A percentile compares a stretch with the other conserved stretches of the same genome.
Evolutionary conservation across 176 grass and related monocot species (phyloP).

Genomic region (Saccharum spontaneum): DNA sequence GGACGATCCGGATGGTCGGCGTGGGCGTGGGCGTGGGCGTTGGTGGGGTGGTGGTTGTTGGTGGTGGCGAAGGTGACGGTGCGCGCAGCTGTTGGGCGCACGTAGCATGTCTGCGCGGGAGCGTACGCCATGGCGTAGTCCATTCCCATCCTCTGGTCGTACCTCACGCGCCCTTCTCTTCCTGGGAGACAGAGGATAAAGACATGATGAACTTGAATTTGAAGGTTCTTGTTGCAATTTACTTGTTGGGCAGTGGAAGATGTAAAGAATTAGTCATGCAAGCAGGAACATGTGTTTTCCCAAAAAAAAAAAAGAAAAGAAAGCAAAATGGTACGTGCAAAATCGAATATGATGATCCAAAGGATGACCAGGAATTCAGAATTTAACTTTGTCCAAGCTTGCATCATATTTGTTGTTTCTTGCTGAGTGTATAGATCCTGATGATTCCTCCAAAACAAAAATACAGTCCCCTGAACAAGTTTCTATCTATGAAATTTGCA

Average conservation of each 20-base stretch:
- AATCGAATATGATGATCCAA: no score
- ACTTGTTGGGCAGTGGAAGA: no score
- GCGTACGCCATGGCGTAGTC: conserved; percentile 40
- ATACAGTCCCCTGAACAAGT: no score
- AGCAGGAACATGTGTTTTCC: neutral
- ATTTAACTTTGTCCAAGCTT: no score
- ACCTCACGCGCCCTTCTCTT: conserved; percentile 9
- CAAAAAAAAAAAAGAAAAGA: no score
- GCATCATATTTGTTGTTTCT: no score
- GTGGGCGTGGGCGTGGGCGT: no score
- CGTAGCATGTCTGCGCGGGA: conserved; percentile 32
- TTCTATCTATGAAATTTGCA: no score
- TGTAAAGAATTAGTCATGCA: neutral
- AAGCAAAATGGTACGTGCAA: no score
- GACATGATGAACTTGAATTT: neutral
- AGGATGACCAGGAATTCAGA: no score
- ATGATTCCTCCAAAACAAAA: no score
- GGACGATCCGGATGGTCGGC: neutral
- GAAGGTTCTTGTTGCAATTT: neutral
- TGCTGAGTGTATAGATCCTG: no score
- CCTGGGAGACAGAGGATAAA: neutral
- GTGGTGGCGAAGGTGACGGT: neutral
- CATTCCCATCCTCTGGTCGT: conserved; percentile 21
- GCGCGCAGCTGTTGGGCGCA: conserved; percentile 4
- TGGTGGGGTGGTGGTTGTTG: neutral